Conservation (phyloP, 1,284 basidiomycete genomes). For the Coriolopsis trogii region DNA sequence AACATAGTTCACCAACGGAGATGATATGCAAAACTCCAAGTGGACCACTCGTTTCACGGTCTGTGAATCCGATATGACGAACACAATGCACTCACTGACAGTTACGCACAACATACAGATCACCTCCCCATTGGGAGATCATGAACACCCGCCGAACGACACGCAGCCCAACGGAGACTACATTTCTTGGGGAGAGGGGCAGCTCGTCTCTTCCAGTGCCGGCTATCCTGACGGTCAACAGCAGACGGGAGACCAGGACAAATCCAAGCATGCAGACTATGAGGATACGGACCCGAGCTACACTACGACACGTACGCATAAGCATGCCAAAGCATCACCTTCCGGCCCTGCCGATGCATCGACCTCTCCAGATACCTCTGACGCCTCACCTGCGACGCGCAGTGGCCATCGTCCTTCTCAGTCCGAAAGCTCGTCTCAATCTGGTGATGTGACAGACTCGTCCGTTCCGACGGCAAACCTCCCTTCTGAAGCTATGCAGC, state of each 20-base stretch:
- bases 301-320: background rate
- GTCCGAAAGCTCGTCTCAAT: background rate
- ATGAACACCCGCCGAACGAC: constrained; percentile 31
- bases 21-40: constrained; percentile 28
- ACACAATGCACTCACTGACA: background rate
- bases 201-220: constrained; percentile 5
- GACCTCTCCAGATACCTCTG: no score
- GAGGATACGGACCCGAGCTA: background rate
- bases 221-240: background rate
- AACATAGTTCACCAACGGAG: constrained; percentile 37
- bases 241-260: no score
- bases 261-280: no score
- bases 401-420: constrained; percentile 3
- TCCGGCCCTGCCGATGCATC: no score
- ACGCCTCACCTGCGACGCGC: background rate
- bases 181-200: constrained; percentile 37
- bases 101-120: constrained; percentile 34
- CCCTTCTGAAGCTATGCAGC: constrained; percentile 12
- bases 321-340: background rate
- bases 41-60: constrained; percentile 47
- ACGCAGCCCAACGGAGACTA: constrained; percentile 39
- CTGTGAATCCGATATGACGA: background rate
- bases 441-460: background rate
- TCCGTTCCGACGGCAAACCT: constrained; percentile 19
- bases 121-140: constrained; percentile 32